Evolutionary conservation across 805 yeast genomes (phyloP).

Genomic region (Ogataea neopini): DNA sequence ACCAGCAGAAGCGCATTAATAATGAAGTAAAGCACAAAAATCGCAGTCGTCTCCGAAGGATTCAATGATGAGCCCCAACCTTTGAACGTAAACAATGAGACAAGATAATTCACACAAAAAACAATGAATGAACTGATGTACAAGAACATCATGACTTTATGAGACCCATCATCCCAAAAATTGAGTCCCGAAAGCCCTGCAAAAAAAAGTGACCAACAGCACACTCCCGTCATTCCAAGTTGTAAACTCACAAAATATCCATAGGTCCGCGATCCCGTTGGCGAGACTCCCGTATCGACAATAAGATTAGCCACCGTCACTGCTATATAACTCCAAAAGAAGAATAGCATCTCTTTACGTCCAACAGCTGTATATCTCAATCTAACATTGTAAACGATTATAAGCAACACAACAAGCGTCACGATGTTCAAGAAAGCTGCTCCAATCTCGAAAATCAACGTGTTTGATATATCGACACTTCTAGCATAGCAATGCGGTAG

Average conservation of each 20-base stretch:
- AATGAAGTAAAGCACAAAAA: conserved; percentile 71
- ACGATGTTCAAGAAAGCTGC: conserved; percentile 84
- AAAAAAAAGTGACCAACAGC: conserved; percentile 66
- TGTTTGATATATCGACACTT: conserved; percentile 84
- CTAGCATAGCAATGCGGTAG: conserved; percentile 82
- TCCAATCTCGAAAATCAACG: conserved; percentile 86
- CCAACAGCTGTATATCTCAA: conserved; percentile 95
- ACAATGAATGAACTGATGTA: conserved; percentile 54
- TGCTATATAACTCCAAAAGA: conserved; percentile 60
- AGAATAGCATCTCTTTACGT: conserved; percentile 77
- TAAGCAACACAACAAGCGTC: conserved; percentile 59
- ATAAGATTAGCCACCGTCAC: conserved; percentile 66
- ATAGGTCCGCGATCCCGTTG: conserved; percentile 75
- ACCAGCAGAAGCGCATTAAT: conserved; percentile 67
- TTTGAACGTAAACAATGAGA: conserved; percentile 72
- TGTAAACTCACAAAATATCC: conserved; percentile 85
- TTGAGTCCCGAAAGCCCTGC: conserved; percentile 85
- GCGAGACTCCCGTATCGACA: conserved; percentile 90
- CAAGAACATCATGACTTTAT: conserved; percentile 56
- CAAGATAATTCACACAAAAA: conserved; percentile 65
- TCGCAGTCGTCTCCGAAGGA: conserved; percentile 55
- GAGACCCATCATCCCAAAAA: conserved; percentile 93
- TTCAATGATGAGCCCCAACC: conserved; percentile 56
- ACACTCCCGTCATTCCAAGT: conserved; percentile 68
- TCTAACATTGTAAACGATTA: conserved; percentile 76